Evolutionary conservation across 129 eudicot species (phyloP), one percentile per base, ranked within the genome.

Genomic region (Cynara cardunculus): DNA sequence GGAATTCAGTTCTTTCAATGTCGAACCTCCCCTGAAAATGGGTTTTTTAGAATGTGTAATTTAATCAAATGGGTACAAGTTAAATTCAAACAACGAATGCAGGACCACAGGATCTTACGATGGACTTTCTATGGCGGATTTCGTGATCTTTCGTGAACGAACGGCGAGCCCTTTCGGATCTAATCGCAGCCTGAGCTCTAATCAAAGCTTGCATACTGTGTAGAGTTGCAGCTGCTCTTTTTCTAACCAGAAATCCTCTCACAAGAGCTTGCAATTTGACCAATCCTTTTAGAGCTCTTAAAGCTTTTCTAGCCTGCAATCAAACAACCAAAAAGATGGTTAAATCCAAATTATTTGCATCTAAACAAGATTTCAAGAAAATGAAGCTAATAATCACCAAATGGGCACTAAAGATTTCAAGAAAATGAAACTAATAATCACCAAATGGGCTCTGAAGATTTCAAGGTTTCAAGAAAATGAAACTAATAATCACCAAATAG

Each of bases 121-220:
- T 80, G 73, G 96, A 89, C 74, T 81, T 94, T 77, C 97, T 72
- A 16, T 81, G 86, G 66, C 86, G 88, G 34, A 73, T 25, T 69
- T 92, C 94, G 35, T 35, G 73, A 21, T 87, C 94, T 72, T 85
- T 87, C 21, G 35, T 86, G 75, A 89, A 82, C 0, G 91, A 85
- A 39, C 88, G 93, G 1, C 91, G 91, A 35, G 97, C 96, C 80
- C 96, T 66, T 69, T 88, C 91, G 61, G 92, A 82, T 75, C 98
- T 81, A 22, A 76, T 86, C 2, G 93, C 79, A 0, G 93, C 86
- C 31, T 94, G 98, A 78, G 97, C 99, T 80, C 97, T 83, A 31
- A 92, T 73, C 22, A 94, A 92, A 79, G 97, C 99, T 80, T 94
- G 99, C 99, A 94, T 94, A 83, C 99, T 92, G 49, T 82, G 90